These are phyloP conservation scores for Psilocybe cubensis DNA, from an alignment of 768 basidiomycete species.

Conservation along the genomic window DNA sequence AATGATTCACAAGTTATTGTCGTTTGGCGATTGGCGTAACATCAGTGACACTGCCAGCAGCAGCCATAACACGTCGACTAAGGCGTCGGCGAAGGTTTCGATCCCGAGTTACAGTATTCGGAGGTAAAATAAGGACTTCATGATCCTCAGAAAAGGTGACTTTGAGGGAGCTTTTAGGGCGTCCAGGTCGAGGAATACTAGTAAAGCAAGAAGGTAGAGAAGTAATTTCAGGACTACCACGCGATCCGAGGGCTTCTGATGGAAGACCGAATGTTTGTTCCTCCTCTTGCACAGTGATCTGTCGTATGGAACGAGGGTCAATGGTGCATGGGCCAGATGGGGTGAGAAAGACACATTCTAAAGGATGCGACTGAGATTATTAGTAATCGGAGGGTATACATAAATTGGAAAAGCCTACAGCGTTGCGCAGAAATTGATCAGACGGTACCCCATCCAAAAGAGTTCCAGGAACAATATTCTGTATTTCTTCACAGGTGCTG, in stretches of 20 bases:
- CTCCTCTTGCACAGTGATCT: neutral
- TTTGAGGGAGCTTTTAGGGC: neutral
- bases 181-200: neutral
- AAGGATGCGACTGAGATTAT: neutral
- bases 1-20: neutral
- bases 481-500: neutral
- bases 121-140: neutral
- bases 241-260: neutral
- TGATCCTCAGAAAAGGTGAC: neutral
- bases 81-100: neutral
- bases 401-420: neutral
- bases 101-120: neutral
- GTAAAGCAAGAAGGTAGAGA: neutral
- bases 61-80: neutral
- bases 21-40: neutral
- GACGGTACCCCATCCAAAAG: neutral
- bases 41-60: neutral
- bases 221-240: neutral
- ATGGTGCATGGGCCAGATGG: neutral
- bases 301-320: neutral
- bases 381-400: neutral
- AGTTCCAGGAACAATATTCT: neutral
- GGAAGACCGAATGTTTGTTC: neutral
- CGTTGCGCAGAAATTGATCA: neutral
- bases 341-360: neutral